Evolutionary conservation across 2,329 filamentous ascomycete genomes (phyloP).

Genomic region (Eurotiales sp.): DNA sequence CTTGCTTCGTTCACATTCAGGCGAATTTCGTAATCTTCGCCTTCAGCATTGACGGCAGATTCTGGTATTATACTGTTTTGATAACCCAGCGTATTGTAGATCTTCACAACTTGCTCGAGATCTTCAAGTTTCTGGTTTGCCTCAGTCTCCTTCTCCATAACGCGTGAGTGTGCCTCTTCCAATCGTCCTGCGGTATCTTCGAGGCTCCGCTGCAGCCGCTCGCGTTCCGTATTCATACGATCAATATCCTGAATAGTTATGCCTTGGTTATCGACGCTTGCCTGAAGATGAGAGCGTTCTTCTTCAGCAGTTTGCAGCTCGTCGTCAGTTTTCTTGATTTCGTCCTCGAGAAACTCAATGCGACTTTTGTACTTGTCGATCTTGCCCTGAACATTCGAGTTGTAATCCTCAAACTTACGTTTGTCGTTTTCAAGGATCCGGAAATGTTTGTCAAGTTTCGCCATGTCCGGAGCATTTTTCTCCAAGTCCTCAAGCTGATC

Average conservation of each 20-base stretch:
- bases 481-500: conserved; percentile 88
- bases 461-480: conserved; percentile 78
- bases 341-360: conserved; percentile 77
- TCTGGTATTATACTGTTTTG: conserved; percentile 86
- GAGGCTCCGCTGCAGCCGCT: conserved; percentile 84
- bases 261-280: conserved; percentile 84
- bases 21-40: conserved; percentile 76
- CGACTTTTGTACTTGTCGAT: conserved; percentile 84
- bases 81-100: conserved; percentile 91
- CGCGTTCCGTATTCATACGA: conserved; percentile 93
- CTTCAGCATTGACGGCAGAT: conserved; percentile 80
- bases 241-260: conserved; percentile 98
- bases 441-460: conserved; percentile 81
- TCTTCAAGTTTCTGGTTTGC: conserved; percentile 83
- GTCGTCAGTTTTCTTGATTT: conserved; percentile 71
- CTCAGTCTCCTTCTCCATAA: conserved; percentile 83
- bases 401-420: conserved; percentile 93
- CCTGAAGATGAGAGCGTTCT: conserved; percentile 75
- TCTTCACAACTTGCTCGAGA: conserved; percentile 82
- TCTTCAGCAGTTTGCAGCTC: conserved; percentile 78
- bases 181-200: conserved; percentile 71
- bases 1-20: conserved; percentile 79
- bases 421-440: conserved; percentile 93
- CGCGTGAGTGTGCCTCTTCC: conserved; percentile 79
- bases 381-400: conserved; percentile 74